Evolutionary conservation across 129 eudicot genomes (phyloP).

Genomic region (Centaurea solstitialis): DNA sequence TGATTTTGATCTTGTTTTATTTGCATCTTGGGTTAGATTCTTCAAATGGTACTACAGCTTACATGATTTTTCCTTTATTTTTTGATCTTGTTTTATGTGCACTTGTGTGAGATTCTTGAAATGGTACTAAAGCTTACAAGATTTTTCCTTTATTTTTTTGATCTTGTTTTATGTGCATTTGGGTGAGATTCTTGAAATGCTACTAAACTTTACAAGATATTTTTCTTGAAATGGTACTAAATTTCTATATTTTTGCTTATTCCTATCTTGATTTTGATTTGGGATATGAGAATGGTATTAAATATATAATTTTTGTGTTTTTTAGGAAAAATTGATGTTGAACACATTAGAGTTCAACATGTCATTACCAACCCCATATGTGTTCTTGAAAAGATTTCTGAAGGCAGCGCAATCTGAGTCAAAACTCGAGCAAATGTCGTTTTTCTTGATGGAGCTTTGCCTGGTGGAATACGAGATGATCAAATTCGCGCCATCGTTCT

Average conservation of each 20-base stretch:
- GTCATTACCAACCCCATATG: slow-evolving; percentile 89
- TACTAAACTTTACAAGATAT: too few relatives aligned
- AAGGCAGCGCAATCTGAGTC: slow-evolving; percentile 88
- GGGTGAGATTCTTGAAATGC: not conserved
- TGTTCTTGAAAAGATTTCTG: slow-evolving; percentile 78
- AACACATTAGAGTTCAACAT: slow-evolving; percentile 88
- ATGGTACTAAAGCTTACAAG: not conserved
- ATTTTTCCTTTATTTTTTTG: not conserved
- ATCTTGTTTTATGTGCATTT: not conserved
- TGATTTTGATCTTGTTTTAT: not conserved
- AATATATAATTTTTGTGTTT: not conserved
- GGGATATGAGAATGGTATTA: slow-evolving; percentile 2
- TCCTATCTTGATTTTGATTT: not conserved
- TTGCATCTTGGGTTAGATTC: slow-evolving; percentile 12
- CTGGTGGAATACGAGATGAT: slow-evolving; percentile 89
- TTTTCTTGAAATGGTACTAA: not conserved
- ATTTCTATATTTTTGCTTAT: not conserved
- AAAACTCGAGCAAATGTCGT: slow-evolving; percentile 64
- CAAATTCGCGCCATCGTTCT: slow-evolving; percentile 66
- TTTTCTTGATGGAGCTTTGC: slow-evolving; percentile 82
- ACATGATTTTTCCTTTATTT: not conserved
- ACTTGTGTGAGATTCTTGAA: not conserved
- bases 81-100: not conserved
- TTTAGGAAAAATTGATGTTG: slow-evolving; percentile 80
- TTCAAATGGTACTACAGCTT: not conserved